phyloP scores from a whole-genome alignment of 2,329 filamentous ascomycete species.

The Diaporthe australafricana region DNA sequence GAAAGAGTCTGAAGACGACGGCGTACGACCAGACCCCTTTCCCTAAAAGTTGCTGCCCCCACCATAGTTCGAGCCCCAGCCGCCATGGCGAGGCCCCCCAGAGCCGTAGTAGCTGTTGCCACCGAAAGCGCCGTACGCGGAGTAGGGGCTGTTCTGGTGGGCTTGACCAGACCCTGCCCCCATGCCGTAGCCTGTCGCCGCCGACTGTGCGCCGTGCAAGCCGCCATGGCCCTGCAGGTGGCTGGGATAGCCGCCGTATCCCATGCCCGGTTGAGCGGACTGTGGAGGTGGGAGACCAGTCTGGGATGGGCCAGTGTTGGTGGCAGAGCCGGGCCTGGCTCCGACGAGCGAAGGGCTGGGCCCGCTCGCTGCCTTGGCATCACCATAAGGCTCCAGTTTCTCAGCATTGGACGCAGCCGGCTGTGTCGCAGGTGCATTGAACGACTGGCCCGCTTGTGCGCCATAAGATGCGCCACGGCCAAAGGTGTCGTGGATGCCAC shows the following conservation, averaged over 20 bases:
- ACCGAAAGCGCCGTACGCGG: conserved; percentile 63
- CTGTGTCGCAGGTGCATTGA: conserved; percentile 62
- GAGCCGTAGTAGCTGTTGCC: conserved; percentile 58
- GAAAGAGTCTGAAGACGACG: conserved; percentile 27
- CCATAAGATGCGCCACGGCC: conserved; percentile 66
- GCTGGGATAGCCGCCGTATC: conserved; percentile 67
- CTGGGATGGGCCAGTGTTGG: conserved; percentile 64
- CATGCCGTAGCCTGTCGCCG: conserved; percentile 63
- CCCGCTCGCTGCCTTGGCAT: conserved; percentile 64
- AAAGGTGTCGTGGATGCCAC: conserved; percentile 67
- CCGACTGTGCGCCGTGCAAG: conserved; percentile 62
- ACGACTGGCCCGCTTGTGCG: conserved; percentile 65
- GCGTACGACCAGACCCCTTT: conserved; percentile 26
- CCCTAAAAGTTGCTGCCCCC: conserved; percentile 33
- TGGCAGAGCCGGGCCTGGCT: conserved; percentile 68
- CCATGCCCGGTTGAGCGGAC: conserved; percentile 64
- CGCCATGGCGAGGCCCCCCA: conserved; percentile 58
- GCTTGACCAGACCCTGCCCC: conserved; percentile 61
- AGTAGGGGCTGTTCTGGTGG: conserved; percentile 67
- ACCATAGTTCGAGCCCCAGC: conserved; percentile 70
- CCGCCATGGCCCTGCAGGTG: conserved; percentile 63
- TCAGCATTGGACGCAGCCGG: conserved; percentile 58
- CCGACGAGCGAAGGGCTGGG: conserved; percentile 68
- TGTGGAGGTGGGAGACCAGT: conserved; percentile 67
- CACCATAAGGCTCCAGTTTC: conserved; percentile 70